These are phyloP conservation scores for Thymus mandschuricus DNA, from an alignment of 257 asterid genomes.

Conservation along the genomic window DNA sequence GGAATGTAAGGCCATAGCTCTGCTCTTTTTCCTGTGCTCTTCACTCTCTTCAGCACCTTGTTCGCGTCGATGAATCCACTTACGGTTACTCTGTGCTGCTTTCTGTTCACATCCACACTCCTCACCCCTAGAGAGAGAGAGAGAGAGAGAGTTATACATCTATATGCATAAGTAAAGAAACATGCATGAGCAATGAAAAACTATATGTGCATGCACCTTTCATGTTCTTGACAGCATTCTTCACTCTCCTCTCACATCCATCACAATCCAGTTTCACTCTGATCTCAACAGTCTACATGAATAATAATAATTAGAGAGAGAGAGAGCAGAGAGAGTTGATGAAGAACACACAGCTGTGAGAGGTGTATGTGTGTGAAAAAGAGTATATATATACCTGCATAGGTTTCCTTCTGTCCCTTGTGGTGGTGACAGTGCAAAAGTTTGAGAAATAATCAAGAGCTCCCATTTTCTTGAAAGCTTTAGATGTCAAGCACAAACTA, in stretches of 20 bases:
- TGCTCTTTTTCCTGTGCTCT: constrained; percentile 80
- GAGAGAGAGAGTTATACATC: not conserved
- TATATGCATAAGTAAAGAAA: not conserved
- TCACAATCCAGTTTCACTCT: constrained; percentile 97
- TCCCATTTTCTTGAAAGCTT: constrained; percentile 54
- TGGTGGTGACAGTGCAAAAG: constrained; percentile 74
- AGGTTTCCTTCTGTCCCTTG: constrained; percentile 64
- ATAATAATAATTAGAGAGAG: too few species aligned
- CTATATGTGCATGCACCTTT: constrained; percentile 50
- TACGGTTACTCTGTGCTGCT: constrained; percentile 71
- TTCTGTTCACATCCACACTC: constrained; percentile 64
- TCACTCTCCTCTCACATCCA: constrained; percentile 94
- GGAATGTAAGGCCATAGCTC: constrained; percentile 91
- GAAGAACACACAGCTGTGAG: not conserved
- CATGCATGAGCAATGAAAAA: not conserved
- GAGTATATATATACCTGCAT: constrained; percentile 65
- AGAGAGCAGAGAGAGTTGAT: too few species aligned
- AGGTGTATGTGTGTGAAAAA: constrained; percentile 29
- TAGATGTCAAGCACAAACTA: constrained; percentile 28
- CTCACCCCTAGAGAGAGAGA: constrained; percentile 56
- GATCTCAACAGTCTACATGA: constrained; percentile 79
- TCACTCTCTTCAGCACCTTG: constrained; percentile 67
- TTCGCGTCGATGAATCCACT: constrained; percentile 71
- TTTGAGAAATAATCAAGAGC: constrained; percentile 86
- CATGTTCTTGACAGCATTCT: constrained; percentile 67